Evolutionary conservation across 495 filamentous ascomycete species (phyloP).

Genomic region (Oidiodendron maius): DNA sequence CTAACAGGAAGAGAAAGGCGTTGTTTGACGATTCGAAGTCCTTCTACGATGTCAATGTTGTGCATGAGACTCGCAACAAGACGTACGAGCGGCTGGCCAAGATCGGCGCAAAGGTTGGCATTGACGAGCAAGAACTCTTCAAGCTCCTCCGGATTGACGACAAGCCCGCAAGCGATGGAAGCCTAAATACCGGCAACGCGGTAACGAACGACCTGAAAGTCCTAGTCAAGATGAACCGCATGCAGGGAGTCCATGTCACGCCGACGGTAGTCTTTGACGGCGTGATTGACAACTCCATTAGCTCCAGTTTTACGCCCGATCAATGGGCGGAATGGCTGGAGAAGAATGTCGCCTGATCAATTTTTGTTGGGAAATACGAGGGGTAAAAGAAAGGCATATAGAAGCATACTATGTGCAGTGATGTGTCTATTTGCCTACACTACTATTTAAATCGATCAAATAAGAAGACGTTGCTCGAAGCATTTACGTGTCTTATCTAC

Average conservation of each 20-base stretch:
- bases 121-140: slow-evolving; percentile 60
- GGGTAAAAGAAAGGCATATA: too few species aligned
- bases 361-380: too few species aligned
- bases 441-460: too few species aligned
- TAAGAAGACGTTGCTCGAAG: too few species aligned
- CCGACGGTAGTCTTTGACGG: slow-evolving; percentile 88
- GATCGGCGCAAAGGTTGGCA: slow-evolving; percentile 57
- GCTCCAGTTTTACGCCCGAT: slow-evolving; percentile 65
- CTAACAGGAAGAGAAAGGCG: slow-evolving; percentile 19
- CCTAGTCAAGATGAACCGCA: slow-evolving; percentile 71
- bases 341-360: slow-evolving; percentile 62
- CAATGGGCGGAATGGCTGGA: slow-evolving; percentile 84
- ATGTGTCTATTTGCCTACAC: too few species aligned
- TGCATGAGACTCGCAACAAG: slow-evolving; percentile 73
- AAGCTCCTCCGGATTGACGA: slow-evolving; percentile 58
- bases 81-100: slow-evolving; percentile 76
- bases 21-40: slow-evolving; percentile 65
- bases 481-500: too few species aligned
- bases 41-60: slow-evolving; percentile 78
- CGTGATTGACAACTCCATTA: slow-evolving; percentile 70
- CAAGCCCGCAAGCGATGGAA: slow-evolving; percentile 53
- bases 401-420: too few species aligned
- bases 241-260: slow-evolving; percentile 79
- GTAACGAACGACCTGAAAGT: slow-evolving; percentile 82
- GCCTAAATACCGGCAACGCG: slow-evolving; percentile 69